These are phyloP conservation scores for Schizosaccharomyces octosporus DNA, from an alignment of 805 yeast species.

Conservation along the genomic window DNA sequence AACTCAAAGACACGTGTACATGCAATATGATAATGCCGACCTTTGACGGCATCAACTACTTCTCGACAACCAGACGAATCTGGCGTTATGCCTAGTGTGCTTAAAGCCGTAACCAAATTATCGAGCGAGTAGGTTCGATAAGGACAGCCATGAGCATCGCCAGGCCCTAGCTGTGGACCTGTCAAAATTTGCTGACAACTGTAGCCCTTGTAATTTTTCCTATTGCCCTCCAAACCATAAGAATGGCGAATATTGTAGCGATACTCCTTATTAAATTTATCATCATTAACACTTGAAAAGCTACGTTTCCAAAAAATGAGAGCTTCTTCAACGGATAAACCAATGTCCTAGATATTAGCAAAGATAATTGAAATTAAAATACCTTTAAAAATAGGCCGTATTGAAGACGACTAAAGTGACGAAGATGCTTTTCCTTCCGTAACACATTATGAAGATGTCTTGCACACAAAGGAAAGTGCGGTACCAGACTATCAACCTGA, in stretches of 20 bases:
- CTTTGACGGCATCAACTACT: conserved; percentile 41
- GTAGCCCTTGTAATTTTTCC: conserved; percentile 67
- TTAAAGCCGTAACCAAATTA: conserved; percentile 29
- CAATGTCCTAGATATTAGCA: conserved; percentile 29
- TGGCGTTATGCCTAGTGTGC: conserved; percentile 40
- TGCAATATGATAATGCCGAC: conserved; percentile 57
- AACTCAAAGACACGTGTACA: conserved; percentile 73
- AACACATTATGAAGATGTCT: conserved; percentile 39
- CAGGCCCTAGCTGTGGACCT: conserved; percentile 39
- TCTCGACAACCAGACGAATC: conserved; percentile 25
- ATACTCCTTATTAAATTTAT: conserved; percentile 69
- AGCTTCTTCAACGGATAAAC: conserved; percentile 70
- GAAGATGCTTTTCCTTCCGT: conserved; percentile 40
- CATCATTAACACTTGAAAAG: conserved; percentile 43
- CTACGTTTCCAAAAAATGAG: conserved; percentile 58
- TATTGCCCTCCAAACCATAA: conserved; percentile 78
- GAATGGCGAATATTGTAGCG: conserved; percentile 66
- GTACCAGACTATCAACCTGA: conserved; percentile 28
- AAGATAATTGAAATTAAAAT: not conserved
- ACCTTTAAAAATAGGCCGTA: conserved; percentile 51
- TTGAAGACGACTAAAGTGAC: conserved; percentile 67
- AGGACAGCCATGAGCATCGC: conserved; percentile 82
- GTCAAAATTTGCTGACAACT: conserved; percentile 55
- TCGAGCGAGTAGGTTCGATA: conserved; percentile 55
- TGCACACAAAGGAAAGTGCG: conserved; percentile 69